Base-by-base conservation (phyloP, 2,329 filamentous ascomycete genomes). In the Aspergillus fumigatiaffinis region DNA sequence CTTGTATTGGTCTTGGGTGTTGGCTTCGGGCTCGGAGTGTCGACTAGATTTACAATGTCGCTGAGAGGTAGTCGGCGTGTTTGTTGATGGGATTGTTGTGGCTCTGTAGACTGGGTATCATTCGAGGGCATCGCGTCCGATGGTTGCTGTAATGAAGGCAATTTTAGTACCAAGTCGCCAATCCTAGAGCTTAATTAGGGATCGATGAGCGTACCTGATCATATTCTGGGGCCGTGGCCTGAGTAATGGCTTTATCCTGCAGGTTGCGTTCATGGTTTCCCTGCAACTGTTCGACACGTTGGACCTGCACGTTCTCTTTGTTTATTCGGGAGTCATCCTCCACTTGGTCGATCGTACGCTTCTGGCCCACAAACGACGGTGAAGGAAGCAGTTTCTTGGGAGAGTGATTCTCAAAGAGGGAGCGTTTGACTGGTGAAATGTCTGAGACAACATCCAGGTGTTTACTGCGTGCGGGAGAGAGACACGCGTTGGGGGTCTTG, bases 401-500 rank as follows among this genome's bases (percentile, higher is more conserved):
- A 20, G 67, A 68, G 14, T 55, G 54, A 23, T 60, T 55, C 47
- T 68, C 63, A 56, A 68, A 59, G 42, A 68, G 52, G 21, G 65
- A 49, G 51, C 64, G 64, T 68, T 72, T 68, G 60, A 65, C 54
- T 6, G 71, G 68, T 32, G 70, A 70, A 55, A 60, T 58, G 46
- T 60, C 49, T 44, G 58, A 32, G 48, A 17, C 10, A 47, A 23
- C 21, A 47, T 65, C 60, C 28, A 52, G 55, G 47, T 56, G 53
- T 38, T 60, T 61, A 51, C 58, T 64, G 53, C 53, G 59, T 53
- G 66, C 66, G 26, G 71, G 71, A 29, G 73, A 72, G 48, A 75
- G 60, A 60, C 69, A 74, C 69, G 73, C 71, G 73, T 77, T 77
- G 63, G 69, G 59, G 56, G 71, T 70, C 62, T 76, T 77, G 56